Conservation (phyloP, 108 stramenopile genomes). For the Fistulifera solaris region DNA sequence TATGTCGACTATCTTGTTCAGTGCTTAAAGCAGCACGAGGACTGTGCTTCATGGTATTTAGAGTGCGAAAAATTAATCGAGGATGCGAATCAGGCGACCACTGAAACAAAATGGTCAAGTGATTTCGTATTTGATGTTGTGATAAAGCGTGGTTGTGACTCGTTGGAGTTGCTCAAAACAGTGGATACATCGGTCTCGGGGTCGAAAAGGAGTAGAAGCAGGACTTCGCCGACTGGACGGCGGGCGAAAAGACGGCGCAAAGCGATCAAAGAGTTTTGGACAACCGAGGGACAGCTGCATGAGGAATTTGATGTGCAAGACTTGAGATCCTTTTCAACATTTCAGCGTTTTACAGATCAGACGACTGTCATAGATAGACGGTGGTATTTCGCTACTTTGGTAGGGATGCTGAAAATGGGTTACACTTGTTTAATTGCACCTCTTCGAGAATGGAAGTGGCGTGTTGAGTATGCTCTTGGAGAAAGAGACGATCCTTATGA, state of each 20-base stretch:
- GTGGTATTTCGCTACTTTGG: constrained; percentile 13
- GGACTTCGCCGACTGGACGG: background rate
- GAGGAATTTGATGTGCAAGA: background rate
- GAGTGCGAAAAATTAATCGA: too few species aligned
- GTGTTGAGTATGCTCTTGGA: constrained; percentile 12
- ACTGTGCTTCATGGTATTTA: constrained; percentile 26
- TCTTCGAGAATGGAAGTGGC: constrained; percentile 17
- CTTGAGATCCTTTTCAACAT: constrained; percentile 11
- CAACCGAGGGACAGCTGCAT: background rate
- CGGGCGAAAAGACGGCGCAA: background rate
- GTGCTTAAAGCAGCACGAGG: constrained; percentile 19
- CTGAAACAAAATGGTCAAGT: too few species aligned
- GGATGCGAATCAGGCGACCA: too few species aligned
- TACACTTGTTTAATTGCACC: background rate
- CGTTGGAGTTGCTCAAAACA: background rate
- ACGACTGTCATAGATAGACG: background rate
- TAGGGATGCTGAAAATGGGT: constrained; percentile 12
- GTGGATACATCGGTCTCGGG: constrained; percentile 4
- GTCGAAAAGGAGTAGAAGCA: constrained; percentile 2
- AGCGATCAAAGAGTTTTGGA: background rate
- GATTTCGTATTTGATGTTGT: too few species aligned
- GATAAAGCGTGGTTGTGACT: too few species aligned
- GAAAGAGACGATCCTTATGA: constrained; percentile 11
- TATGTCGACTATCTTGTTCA: constrained; percentile 29
- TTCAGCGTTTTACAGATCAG: background rate